Evolutionary conservation across 805 yeast genomes (phyloP).

Genomic region (Candida easanensis): DNA sequence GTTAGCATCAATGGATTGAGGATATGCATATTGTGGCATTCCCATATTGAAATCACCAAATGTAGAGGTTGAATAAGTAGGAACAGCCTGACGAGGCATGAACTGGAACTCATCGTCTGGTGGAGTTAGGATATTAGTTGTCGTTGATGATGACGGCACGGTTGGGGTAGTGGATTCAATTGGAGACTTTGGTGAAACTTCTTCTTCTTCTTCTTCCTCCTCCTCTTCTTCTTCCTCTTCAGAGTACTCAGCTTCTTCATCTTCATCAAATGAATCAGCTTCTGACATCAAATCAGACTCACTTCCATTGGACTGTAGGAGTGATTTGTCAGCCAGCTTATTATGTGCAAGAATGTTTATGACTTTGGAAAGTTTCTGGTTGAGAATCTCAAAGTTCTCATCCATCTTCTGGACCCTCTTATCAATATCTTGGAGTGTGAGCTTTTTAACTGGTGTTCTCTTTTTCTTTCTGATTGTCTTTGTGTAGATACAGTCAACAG

Average conservation of each 20-base stretch:
- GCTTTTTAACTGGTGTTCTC: constrained; percentile 17
- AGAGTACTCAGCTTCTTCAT: no score
- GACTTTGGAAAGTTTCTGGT: constrained; percentile 14
- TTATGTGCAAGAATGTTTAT: constrained; percentile 12
- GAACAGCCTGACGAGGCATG: constrained; percentile 29
- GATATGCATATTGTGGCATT: background rate
- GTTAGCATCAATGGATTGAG: background rate
- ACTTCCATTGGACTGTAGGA: background rate
- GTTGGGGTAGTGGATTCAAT: background rate
- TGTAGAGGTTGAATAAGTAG: constrained; percentile 26
- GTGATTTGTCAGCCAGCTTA: constrained; percentile 8
- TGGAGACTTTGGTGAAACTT: constrained; percentile 3
- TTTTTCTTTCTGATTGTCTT: constrained; percentile 24
- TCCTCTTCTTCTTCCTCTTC: constrained; percentile 7
- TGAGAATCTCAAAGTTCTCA: constrained; percentile 15
- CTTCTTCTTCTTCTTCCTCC: constrained; percentile 10
- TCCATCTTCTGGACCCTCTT: constrained; percentile 22
- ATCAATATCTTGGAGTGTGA: constrained; percentile 25
- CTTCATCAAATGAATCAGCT: background rate
- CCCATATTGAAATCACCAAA: background rate
- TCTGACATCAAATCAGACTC: background rate
- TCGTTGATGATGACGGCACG: background rate
- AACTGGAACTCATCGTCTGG: constrained; percentile 14
- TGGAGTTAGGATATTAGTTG: constrained; percentile 9
- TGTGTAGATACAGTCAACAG: constrained; percentile 72